A percentile compares a stretch with the other conserved stretches of the same genome.
These are phyloP conservation scores for Daldinia loculata DNA, from an alignment of 495 filamentous ascomycete genomes.

Conservation along the genomic window DNA sequence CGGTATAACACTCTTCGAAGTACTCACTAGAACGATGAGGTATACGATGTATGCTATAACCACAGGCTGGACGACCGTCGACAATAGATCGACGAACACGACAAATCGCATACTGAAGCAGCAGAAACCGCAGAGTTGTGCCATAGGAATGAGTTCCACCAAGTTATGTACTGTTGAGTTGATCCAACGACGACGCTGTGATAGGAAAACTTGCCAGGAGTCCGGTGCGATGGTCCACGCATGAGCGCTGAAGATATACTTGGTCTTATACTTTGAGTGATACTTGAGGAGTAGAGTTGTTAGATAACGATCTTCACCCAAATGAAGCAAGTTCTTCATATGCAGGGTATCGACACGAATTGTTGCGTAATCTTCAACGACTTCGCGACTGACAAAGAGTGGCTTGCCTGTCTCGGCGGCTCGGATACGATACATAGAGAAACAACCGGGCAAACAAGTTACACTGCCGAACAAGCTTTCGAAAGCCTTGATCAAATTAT, in stretches of 20 bases:
- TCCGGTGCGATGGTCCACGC: constrained; percentile 97
- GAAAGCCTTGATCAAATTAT: constrained; percentile 98
- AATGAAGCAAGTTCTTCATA: constrained; percentile 97
- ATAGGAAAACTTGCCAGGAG: constrained; percentile 91
- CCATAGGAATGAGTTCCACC: constrained; percentile 90
- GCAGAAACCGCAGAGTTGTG: constrained; percentile 98
- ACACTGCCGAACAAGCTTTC: constrained; percentile 97
- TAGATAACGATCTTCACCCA: constrained; percentile 94
- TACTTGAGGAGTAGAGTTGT: constrained; percentile 94
- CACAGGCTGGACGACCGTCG: constrained; percentile 90
- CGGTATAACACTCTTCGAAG: constrained; percentile 70
- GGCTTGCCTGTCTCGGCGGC: constrained; percentile 94
- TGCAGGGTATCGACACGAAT: constrained; percentile 98
- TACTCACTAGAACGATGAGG: constrained; percentile 76
- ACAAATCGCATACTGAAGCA: constrained; percentile 99
- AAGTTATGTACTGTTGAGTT: constrained; percentile 99
- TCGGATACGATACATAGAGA: constrained; percentile 97
- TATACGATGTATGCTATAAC: constrained; percentile 92
- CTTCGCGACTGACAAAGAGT: constrained; percentile 90
- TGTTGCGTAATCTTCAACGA: constrained; percentile 85
- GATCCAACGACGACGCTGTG: constrained; percentile 98
- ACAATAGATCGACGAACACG: constrained; percentile 92
- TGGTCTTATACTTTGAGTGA: constrained; percentile 95
- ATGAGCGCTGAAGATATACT: constrained; percentile 91
- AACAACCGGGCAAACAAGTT: constrained; percentile 97